A percentile compares a stretch with the other conserved stretches of the same genome.
Evolutionary conservation across 495 filamentous ascomycete genomes (phyloP).

Genomic region (Cercophora scortea): DNA sequence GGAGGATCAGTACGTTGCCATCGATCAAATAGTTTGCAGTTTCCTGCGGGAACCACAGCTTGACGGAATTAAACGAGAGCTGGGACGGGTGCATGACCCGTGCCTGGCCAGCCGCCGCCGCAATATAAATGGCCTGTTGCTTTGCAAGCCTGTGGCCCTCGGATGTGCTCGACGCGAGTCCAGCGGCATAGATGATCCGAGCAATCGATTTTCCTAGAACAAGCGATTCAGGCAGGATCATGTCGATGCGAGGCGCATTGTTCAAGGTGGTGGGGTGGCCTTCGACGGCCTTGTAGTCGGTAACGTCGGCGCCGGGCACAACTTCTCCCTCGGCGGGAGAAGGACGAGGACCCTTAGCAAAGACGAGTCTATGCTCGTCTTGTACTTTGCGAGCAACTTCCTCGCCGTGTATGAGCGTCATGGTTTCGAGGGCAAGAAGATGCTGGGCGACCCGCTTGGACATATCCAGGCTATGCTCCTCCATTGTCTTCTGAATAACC

Average conservation of each 20-base stretch:
- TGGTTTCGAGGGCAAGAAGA: constrained; percentile 68
- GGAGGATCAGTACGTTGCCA: constrained; percentile 56
- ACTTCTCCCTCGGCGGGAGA: not conserved
- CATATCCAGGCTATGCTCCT: constrained; percentile 55
- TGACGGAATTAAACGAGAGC: constrained; percentile 56
- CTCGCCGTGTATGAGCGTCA: constrained; percentile 68
- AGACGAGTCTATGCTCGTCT: constrained; percentile 52
- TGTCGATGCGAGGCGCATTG: constrained; percentile 43
- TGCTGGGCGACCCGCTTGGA: constrained; percentile 73
- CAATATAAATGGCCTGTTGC: constrained; percentile 57
- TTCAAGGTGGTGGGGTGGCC: constrained; percentile 33
- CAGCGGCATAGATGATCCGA: constrained; percentile 58
- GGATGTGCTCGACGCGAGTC: constrained; percentile 53
- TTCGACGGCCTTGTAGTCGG: constrained; percentile 6
- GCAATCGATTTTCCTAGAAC: constrained; percentile 54
- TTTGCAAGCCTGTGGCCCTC: constrained; percentile 60
- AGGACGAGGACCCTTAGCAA: constrained; percentile 5
- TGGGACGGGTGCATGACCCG: constrained; percentile 42
- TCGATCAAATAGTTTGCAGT: constrained; percentile 57
- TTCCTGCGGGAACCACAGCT: constrained; percentile 48
- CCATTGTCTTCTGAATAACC: constrained; percentile 56
- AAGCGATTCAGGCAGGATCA: constrained; percentile 60
- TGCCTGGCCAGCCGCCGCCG: constrained; percentile 43
- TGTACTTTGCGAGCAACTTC: constrained; percentile 48
- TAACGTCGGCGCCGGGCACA: not conserved